Percentiles rank a stretch among this genome's conserved stretches.
These are phyloP conservation scores for Canavalia ensiformis DNA, from an alignment of 306 rosid species.

Conservation along the genomic window DNA sequence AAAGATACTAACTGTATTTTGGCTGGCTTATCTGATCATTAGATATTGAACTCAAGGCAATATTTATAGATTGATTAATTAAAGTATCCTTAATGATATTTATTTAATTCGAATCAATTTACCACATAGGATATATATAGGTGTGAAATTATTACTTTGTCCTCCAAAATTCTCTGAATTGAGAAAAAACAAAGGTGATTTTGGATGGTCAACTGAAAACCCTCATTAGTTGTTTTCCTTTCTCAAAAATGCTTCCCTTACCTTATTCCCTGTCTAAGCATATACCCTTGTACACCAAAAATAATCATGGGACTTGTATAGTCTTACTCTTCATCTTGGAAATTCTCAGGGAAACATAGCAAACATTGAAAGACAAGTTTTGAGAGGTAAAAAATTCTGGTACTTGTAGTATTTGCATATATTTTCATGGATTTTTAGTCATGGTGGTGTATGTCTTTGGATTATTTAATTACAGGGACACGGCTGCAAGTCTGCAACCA, in stretches of 20 bases:
- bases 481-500: constrained; percentile 33
- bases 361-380: background rate
- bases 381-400: background rate
- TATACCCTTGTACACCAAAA: background rate
- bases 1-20: background rate
- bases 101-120: background rate
- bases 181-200: background rate
- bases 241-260: background rate
- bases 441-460: background rate
- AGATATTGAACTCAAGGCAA: background rate
- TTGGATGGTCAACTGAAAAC: background rate
- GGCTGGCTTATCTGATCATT: constrained; percentile 16
- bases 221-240: background rate
- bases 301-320: background rate
- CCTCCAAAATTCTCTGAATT: constrained; percentile 8
- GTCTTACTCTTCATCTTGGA: constrained; percentile 5
- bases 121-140: background rate
- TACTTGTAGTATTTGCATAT: background rate
- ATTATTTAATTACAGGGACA: constrained; percentile 25
- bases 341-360: background rate
- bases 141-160: constrained; percentile 18
- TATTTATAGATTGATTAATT: constrained; percentile 16
- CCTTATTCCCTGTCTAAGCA: background rate
- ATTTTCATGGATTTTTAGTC: constrained; percentile 12
- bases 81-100: constrained; percentile 2